Evolutionary conservation across 1,284 basidiomycete species (phyloP).

Genomic region (Athelia psychrophila): DNA sequence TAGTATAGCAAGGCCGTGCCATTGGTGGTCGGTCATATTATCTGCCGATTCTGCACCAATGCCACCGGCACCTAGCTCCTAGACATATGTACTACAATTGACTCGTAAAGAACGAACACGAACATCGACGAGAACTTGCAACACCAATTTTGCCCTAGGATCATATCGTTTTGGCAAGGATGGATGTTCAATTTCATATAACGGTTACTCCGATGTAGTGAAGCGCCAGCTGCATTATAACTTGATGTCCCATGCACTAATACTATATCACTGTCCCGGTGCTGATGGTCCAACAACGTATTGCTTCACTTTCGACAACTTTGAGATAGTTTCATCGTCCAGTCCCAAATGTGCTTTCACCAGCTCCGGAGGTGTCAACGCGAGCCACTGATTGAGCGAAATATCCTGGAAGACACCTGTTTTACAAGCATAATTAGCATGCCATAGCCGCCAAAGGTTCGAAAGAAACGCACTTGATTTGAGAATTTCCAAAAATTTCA

Average conservation of each 20-base stretch:
- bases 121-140: too few relatives aligned
- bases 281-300: slow-evolving; percentile 37
- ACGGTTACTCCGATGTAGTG: not conserved
- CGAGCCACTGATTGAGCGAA: slow-evolving; percentile 49
- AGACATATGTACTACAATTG: too few relatives aligned
- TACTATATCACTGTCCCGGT: too few relatives aligned
- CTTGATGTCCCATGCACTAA: not conserved
- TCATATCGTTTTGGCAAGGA: too few relatives aligned
- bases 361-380: slow-evolving; percentile 57
- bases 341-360: slow-evolving; percentile 61
- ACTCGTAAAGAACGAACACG: too few relatives aligned
- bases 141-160: too few relatives aligned
- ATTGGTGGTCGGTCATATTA: too few relatives aligned
- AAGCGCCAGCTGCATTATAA: not conserved
- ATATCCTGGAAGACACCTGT: slow-evolving; percentile 12
- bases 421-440: slow-evolving; percentile 41
- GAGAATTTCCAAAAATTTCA: slow-evolving; percentile 66
- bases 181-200: too few relatives aligned
- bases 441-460: slow-evolving; percentile 53
- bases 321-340: slow-evolving; percentile 47
- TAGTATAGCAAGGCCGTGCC: too few relatives aligned
- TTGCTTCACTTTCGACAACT: slow-evolving; percentile 53
- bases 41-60: too few relatives aligned
- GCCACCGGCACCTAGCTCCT: too few relatives aligned
- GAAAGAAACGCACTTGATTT: slow-evolving; percentile 39